Conservation (phyloP, 345 rosid species). For the Excoecaria cochinchinensis region DNA sequence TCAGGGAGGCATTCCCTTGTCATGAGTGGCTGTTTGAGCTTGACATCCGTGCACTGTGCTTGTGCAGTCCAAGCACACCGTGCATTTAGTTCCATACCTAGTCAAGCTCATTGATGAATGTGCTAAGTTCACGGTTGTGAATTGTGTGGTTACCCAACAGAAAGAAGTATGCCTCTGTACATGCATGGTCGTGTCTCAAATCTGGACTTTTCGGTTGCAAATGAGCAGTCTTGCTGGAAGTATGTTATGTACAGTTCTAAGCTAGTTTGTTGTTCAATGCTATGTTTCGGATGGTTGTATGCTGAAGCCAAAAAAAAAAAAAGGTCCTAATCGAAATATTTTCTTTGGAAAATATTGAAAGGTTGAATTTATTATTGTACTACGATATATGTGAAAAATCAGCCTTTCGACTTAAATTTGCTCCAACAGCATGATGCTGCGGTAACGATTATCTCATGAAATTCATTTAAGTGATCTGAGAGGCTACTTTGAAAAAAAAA, state of each 20-base stretch:
- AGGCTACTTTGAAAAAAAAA: too few species aligned
- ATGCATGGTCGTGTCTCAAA: constrained; percentile 8
- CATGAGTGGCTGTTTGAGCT: constrained; percentile 88
- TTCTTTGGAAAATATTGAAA: not conserved
- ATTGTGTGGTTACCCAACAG: not conserved
- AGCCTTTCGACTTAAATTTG: too few species aligned
- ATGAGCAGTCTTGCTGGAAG: constrained; percentile 10
- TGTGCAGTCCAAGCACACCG: constrained; percentile 80
- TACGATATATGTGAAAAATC: too few species aligned
- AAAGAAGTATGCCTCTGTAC: constrained; percentile 2
- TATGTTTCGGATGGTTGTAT: not conserved
- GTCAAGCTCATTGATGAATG: constrained; percentile 52
- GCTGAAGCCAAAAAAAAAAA: not conserved
- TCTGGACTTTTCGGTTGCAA: not conserved
- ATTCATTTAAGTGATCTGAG: too few species aligned
- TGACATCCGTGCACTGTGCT: constrained; percentile 91
- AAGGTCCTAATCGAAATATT: not conserved
- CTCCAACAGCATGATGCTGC: too few species aligned
- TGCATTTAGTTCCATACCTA: constrained; percentile 33
- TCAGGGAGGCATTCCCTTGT: constrained; percentile 92
- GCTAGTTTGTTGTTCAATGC: not conserved
- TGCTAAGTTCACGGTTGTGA: not conserved
- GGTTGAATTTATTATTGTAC: not conserved
- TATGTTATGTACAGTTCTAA: not conserved
- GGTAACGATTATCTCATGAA: too few species aligned